A percentile compares a stretch with the other conserved stretches of the same genome.
These are phyloP conservation scores for Papiliotrema nemorosa DNA, from an alignment of 1,284 basidiomycete genomes.

Conservation along the genomic window DNA sequence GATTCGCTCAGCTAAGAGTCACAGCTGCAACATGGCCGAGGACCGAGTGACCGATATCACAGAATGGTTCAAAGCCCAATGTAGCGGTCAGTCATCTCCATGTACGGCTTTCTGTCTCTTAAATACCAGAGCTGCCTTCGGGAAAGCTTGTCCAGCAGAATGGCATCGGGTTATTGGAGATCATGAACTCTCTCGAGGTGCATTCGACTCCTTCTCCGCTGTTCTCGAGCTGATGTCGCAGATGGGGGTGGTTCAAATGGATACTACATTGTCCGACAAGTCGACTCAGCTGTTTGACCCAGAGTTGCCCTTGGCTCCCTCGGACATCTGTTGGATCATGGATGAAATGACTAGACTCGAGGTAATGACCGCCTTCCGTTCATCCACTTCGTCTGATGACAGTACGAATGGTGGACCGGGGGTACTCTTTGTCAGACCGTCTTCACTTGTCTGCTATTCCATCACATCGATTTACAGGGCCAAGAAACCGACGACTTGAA, in stretches of 20 bases:
- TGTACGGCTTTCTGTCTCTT: neutral
- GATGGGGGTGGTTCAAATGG: constrained; percentile 84
- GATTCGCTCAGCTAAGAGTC: no score
- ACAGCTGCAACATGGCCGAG: no score
- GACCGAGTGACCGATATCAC: constrained; percentile 9
- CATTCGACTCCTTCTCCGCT: neutral
- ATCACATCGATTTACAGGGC: constrained; percentile 43
- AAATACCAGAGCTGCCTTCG: constrained; percentile 59
- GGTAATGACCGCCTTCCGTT: constrained; percentile 51
- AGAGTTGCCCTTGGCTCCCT: constrained; percentile 59
- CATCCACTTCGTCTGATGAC: constrained; percentile 12
- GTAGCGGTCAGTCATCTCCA: neutral
- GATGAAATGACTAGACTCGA: constrained; percentile 76
- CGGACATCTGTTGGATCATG: constrained; percentile 82
- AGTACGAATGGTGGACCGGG: constrained; percentile 86
- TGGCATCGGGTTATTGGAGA: constrained; percentile 70
- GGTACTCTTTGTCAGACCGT: constrained; percentile 81
- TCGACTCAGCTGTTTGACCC: constrained; percentile 59
- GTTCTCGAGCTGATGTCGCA: constrained; percentile 9
- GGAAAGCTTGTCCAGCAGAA: constrained; percentile 66
- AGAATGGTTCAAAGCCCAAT: constrained; percentile 1
- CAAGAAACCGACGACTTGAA: constrained; percentile 59
- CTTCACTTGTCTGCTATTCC: constrained; percentile 74
- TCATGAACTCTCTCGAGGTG: constrained; percentile 86
- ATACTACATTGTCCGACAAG: constrained; percentile 61